Conservation (phyloP, 345 rosid species). For the Linum tenue region DNA sequence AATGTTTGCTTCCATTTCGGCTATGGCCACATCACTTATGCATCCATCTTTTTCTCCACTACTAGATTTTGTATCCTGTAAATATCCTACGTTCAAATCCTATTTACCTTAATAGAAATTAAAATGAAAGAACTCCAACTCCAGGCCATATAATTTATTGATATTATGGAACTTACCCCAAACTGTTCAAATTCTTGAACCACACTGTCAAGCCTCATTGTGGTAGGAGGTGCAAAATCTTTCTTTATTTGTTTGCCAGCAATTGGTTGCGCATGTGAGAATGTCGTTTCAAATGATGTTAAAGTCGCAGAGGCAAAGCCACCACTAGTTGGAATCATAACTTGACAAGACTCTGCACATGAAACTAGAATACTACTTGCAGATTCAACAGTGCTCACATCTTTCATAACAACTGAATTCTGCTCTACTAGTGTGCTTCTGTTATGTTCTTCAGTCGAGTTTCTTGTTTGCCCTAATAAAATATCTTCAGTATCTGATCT, state of each 20-base stretch:
- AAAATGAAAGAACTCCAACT: background rate
- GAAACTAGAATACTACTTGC: conserved; percentile 18
- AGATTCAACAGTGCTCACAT: conserved; percentile 43
- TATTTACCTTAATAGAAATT: conserved; percentile 7
- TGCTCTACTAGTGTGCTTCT: conserved; percentile 15
- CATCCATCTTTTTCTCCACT: conserved; percentile 32
- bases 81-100: conserved; percentile 10
- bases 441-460: conserved; percentile 20
- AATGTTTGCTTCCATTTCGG: conserved; percentile 64
- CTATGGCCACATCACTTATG: conserved; percentile 49
- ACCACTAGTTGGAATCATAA: conserved; percentile 19
- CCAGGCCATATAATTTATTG: background rate
- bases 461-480: conserved; percentile 19
- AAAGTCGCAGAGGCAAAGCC: conserved; percentile 19
- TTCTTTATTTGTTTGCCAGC: conserved; percentile 6
- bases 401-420: conserved; percentile 42
- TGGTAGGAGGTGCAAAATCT: conserved; percentile 23
- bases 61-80: conserved; percentile 34
- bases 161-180: conserved; percentile 37
- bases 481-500: conserved; percentile 22
- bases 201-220: conserved; percentile 21
- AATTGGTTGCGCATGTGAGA: conserved; percentile 4
- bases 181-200: conserved; percentile 23
- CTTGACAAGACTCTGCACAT: background rate
- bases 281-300: conserved; percentile 14